Conservation (phyloP, 176 grass and related monocot genomes). For the Microstegium vimineum region DNA sequence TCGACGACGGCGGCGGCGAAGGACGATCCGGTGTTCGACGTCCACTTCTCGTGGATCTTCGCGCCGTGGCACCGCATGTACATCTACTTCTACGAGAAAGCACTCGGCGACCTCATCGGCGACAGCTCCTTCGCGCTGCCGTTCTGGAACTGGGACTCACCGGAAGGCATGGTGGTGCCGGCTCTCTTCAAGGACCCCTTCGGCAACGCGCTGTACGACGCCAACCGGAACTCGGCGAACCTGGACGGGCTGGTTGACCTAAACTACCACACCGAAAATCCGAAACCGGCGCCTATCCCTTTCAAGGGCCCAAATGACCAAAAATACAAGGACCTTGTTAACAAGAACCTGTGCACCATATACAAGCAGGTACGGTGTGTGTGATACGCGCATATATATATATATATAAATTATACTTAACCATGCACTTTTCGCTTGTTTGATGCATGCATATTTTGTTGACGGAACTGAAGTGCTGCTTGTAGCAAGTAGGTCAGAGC, state of each 20-base stretch:
- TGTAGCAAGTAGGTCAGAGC: neutral
- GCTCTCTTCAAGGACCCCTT: neutral
- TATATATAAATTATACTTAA: no score
- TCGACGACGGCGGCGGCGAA: neutral
- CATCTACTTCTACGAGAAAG: conserved; percentile 64
- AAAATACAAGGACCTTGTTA: neutral
- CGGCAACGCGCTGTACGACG: neutral
- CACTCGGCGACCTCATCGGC: conserved; percentile 40
- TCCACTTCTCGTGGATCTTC: conserved; percentile 55
- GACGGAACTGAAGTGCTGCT: neutral
- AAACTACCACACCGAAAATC: neutral
- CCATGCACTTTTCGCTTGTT: no score
- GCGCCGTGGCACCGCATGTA: conserved; percentile 72
- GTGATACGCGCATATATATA: no score
- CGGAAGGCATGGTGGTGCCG: conserved; percentile 44
- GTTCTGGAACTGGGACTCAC: conserved; percentile 70
- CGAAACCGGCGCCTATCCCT: fast-evolving
- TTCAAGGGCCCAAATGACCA: neutral
- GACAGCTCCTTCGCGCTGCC: conserved; percentile 53
- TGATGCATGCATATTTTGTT: neutral
- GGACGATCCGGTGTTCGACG: neutral
- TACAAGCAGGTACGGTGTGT: no score
- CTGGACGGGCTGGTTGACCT: neutral
- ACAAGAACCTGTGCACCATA: neutral
- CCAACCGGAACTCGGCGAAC: neutral